Percentiles rank a stretch among this genome's conserved stretches.
These are phyloP conservation scores for Starmerella tilneyi DNA, from an alignment of 805 yeast species.

Conservation along the genomic window DNA sequence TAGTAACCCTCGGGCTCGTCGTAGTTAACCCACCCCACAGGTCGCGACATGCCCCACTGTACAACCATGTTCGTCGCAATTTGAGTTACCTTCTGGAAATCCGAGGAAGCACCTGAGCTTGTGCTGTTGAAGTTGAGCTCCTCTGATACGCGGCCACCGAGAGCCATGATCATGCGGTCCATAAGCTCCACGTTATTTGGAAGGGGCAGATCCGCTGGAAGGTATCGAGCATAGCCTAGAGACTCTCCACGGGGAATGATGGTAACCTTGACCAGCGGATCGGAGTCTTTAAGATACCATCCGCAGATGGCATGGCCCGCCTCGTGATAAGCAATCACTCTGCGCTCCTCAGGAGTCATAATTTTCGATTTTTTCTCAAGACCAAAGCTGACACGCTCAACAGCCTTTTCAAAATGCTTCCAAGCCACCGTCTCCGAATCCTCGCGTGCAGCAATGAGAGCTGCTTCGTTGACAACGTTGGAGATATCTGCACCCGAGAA, in stretches of 20 bases:
- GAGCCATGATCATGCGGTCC: conserved; percentile 91
- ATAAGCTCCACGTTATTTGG: conserved; percentile 64
- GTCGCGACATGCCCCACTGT: conserved; percentile 79
- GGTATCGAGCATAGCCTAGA: conserved; percentile 91
- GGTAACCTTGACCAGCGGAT: conserved; percentile 88
- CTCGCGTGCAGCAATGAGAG: conserved; percentile 86
- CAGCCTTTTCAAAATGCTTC: conserved; percentile 85
- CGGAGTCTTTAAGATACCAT: conserved; percentile 85
- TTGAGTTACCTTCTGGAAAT: conserved; percentile 87
- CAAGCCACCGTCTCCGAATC: conserved; percentile 60
- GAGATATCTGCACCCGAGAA: conserved; percentile 98
- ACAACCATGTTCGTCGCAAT: conserved; percentile 93
- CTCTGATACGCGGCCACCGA: conserved; percentile 95
- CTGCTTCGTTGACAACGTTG: conserved; percentile 94
- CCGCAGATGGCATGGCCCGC: conserved; percentile 99
- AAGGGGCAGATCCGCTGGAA: conserved; percentile 85
- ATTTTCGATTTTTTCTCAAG: conserved; percentile 81
- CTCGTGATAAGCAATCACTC: conserved; percentile 90
- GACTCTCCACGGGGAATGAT: conserved; percentile 97
- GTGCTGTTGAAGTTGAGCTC: conserved; percentile 86
- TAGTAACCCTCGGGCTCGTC: conserved; percentile 60
- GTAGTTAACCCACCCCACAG: conserved; percentile 73
- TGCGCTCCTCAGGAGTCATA: conserved; percentile 75
- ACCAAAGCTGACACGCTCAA: conserved; percentile 95
- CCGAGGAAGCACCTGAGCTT: conserved; percentile 93